Percentiles rank a stretch among this genome's conserved stretches.
These are phyloP conservation scores for Perkinsus marinus DNA, from an alignment of 169 alveolate genomes.

Conservation along the genomic window DNA sequence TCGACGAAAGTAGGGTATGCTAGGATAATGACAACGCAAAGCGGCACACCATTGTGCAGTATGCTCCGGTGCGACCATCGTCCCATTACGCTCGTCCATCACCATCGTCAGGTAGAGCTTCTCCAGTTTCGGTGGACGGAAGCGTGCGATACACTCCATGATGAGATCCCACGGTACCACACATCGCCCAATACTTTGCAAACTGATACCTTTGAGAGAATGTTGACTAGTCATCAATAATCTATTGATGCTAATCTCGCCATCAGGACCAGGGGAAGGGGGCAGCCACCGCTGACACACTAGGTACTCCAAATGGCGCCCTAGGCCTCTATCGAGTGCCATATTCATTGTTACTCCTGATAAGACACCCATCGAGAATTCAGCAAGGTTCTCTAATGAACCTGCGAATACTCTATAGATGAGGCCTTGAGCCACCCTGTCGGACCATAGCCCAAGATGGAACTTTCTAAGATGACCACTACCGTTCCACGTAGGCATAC, in stretches of 20 bases:
- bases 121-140: neutral
- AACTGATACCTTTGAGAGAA: neutral
- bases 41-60: neutral
- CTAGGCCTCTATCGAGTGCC: neutral
- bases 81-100: neutral
- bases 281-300: neutral
- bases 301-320: neutral
- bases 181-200: neutral
- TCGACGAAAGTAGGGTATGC: neutral
- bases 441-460: neutral
- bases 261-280: neutral
- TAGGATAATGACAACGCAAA: neutral
- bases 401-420: neutral
- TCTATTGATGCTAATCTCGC: neutral
- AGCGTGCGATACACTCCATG: neutral
- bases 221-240: neutral
- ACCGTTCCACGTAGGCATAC: neutral
- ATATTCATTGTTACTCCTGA: neutral
- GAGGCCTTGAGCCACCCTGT: neutral
- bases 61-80: neutral
- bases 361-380: neutral
- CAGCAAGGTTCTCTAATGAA: neutral
- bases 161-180: neutral
- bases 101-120: neutral
- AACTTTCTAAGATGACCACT: neutral